phyloP scores from a whole-genome alignment of 495 filamentous ascomycete genomes.

The Clohesyomyces aquaticus region DNA sequence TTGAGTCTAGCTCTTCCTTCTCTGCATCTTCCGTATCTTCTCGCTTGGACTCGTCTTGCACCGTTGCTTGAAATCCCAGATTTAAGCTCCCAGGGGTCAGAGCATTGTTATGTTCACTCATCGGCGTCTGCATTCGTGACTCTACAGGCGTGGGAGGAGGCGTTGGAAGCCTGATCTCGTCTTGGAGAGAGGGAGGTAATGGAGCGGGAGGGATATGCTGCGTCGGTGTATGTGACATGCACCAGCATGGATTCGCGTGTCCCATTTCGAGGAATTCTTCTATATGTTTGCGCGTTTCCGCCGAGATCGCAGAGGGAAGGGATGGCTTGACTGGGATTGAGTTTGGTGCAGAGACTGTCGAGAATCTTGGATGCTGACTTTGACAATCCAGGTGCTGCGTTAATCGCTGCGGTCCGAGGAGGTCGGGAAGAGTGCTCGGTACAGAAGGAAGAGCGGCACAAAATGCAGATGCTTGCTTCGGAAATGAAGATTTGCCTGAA shows the following conservation, averaged over 20 bases:
- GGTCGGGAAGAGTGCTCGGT: neutral
- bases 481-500: neutral
- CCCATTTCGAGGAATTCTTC: slow-evolving; percentile 40
- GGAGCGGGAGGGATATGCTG: neutral
- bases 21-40: neutral
- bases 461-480: neutral
- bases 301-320: neutral
- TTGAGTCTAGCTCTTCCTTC: neutral
- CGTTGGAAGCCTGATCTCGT: neutral
- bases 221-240: slow-evolving; percentile 3
- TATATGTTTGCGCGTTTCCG: slow-evolving; percentile 7
- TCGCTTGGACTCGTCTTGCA: neutral
- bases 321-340: neutral
- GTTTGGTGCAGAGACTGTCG: neutral
- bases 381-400: neutral
- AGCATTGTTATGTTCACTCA: too few relatives aligned
- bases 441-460: neutral
- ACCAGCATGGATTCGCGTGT: slow-evolving; percentile 40
- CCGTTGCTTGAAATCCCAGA: neutral
- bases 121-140: neutral
- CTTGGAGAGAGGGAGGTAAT: neutral
- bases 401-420: neutral
- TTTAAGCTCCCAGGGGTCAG: too few relatives aligned
- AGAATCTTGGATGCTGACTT: neutral
- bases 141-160: neutral